A percentile compares a stretch with the other conserved stretches of the same genome.
Evolutionary conservation across 306 rosid species (phyloP).

Genomic region (Luffa aegyptiaca): DNA sequence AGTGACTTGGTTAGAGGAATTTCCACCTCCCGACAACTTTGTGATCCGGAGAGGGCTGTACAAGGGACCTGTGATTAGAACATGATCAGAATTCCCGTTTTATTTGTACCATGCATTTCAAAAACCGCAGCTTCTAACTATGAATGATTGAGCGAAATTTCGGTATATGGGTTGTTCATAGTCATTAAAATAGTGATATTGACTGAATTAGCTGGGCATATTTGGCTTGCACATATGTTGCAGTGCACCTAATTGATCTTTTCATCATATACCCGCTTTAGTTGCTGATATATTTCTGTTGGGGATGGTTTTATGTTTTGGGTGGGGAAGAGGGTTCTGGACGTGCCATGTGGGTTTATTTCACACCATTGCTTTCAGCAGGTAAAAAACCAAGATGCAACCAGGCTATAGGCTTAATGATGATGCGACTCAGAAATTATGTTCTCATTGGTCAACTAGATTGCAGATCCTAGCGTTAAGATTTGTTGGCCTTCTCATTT

Average conservation of each 20-base stretch:
- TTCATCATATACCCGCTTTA: not conserved
- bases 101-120: constrained; percentile 21
- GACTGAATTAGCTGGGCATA: constrained; percentile 1
- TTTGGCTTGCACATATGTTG: not conserved
- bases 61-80: constrained; percentile 88
- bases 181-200: constrained; percentile 13
- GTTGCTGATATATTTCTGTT: not conserved
- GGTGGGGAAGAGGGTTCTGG: not conserved
- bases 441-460: not conserved
- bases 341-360: not conserved
- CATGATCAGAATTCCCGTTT: constrained; percentile 31
- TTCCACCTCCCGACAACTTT: constrained; percentile 77
- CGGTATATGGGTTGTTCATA: constrained; percentile 29
- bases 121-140: constrained; percentile 26
- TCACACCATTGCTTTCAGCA: not conserved
- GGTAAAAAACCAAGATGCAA: not conserved
- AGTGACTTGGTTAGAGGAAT: constrained; percentile 80
- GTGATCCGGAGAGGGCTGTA: constrained; percentile 81
- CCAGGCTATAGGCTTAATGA: not conserved
- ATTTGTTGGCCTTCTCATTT: not conserved
- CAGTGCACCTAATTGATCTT: not conserved
- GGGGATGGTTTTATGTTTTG: not conserved
- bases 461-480: not conserved
- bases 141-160: constrained; percentile 32
- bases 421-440: not conserved